Evolutionary conservation across 192 early-diverging fungal genomes (phyloP).

Genomic region (Gigaspora rosea): DNA sequence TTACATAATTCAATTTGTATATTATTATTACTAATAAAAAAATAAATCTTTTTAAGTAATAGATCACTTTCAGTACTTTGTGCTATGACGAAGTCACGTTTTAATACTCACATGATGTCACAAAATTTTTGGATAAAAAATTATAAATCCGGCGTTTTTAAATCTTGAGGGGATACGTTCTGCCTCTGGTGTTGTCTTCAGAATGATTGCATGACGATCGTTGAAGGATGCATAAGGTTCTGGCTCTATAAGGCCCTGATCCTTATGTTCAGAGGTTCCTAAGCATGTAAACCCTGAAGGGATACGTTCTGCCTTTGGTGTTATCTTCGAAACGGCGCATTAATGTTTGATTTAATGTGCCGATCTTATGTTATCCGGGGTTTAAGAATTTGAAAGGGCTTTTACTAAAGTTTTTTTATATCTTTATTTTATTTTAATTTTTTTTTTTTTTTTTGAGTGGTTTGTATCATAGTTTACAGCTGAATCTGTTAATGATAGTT

Average conservation of each 20-base stretch:
- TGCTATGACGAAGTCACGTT: too few relatives aligned
- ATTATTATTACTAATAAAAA: too few relatives aligned
- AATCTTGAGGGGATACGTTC: conserved; percentile 24
- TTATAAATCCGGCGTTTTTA: conserved; percentile 27
- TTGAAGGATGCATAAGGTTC: conserved; percentile 30
- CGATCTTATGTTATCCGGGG: conserved; percentile 20
- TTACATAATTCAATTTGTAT: too few relatives aligned
- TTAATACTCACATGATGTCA: too few relatives aligned
- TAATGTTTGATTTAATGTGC: background rate
- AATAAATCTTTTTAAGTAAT: too few relatives aligned
- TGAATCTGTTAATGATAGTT: background rate
- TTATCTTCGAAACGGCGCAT: conserved; percentile 11
- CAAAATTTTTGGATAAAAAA: too few relatives aligned
- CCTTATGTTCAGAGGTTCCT: conserved; percentile 20
- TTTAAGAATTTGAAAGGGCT: background rate
- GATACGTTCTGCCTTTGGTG: conserved; percentile 29
- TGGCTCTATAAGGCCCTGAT: too few relatives aligned
- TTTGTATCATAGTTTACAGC: conserved; percentile 28
- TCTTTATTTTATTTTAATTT: conserved; percentile 9
- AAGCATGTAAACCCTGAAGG: background rate
- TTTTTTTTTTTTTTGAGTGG: too few relatives aligned
- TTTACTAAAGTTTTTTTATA: conserved; percentile 13
- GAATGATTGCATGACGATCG: conserved; percentile 5
- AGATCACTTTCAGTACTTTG: too few relatives aligned
- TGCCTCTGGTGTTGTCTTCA: conserved; percentile 17